Evolutionary conservation across 2,329 filamentous ascomycete genomes (phyloP).

Genomic region (Acephala macrosclerotiorum): DNA sequence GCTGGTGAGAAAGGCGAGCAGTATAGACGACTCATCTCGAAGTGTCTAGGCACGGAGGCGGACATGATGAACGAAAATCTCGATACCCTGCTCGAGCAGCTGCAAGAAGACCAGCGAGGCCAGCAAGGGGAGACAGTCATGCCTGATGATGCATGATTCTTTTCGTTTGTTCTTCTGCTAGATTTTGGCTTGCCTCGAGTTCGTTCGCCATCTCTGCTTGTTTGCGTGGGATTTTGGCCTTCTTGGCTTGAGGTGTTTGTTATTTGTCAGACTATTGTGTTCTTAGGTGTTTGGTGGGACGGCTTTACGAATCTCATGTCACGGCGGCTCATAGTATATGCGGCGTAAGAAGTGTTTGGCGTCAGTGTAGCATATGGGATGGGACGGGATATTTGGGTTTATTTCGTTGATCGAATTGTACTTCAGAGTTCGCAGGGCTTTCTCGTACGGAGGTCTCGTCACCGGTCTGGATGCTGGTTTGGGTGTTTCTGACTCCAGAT

Average conservation of each 20-base stretch:
- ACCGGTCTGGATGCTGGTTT: neutral
- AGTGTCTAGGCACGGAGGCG: conserved; percentile 50
- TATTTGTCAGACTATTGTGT: neutral
- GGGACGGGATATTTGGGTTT: neutral
- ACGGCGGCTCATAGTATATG: neutral
- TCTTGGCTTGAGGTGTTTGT: neutral
- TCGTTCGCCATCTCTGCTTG: neutral
- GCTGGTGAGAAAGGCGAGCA: conserved; percentile 77
- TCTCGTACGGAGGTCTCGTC: neutral
- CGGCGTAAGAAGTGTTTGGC: neutral
- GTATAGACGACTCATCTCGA: conserved; percentile 58
- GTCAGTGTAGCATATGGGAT: conserved; percentile 5
- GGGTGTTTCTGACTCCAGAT: neutral
- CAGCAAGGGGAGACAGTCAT: conserved; percentile 21
- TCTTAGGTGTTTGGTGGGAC: neutral
- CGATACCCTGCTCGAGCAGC: conserved; percentile 37
- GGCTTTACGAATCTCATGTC: conserved; percentile 6
- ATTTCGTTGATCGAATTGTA: neutral
- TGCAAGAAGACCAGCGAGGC: conserved; percentile 34
- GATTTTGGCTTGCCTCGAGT: neutral
- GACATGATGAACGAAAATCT: conserved; percentile 51
- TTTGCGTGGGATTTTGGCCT: neutral
- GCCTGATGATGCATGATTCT: conserved; percentile 3
- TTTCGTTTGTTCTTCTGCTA: neutral
- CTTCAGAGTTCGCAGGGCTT: neutral